Base-by-base conservation (phyloP, 2,329 filamentous ascomycete genomes). In the Cytospora chrysosperma region DNA sequence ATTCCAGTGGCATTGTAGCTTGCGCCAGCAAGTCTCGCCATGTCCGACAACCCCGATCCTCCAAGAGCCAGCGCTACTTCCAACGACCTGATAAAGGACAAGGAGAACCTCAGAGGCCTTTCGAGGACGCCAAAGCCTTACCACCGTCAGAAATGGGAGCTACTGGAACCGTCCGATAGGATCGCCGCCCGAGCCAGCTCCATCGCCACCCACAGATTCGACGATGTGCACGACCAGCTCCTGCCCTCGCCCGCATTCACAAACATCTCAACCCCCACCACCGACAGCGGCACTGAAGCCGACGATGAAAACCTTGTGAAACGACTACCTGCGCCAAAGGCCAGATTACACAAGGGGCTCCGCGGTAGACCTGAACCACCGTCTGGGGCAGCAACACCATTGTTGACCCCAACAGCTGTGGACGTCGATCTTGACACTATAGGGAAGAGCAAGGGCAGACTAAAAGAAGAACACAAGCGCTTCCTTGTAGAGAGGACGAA, bases 281-380 rank as follows among this genome's bases (percentile, higher is more conserved):
- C 92, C 74, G 93, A 97, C 69, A 97, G 93, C 74, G 94, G 94
- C 27, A 96, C 93, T 21, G 94, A 98, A 74, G 94, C 94, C 47
- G 94, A 97, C 71, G 94, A 98, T 77, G 94, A 98, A 75, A 90
- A 93, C 67, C 88, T 94, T 69, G 81, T 97, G 62, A 95, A 90
- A 74, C 90, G 93, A 0, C 78, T 97, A 26, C 93, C 94, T 1
- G 91, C 93, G 3, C 91, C 93, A 2, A 88, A 83, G n/a, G 69
- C 83, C 10, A 84, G 87, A 65, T 81, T 86, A 34, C 88, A 90
- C 72, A 97, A 97, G 77, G 93, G 93, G 9, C 75, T 97, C 56
- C 84, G 89, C 65, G 88, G 85, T 64, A 76, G 75, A 64, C 82
- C 85, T 68, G 87, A 83, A 70, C 72, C 71, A 3, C 70, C 83